A percentile compares a stretch with the other conserved stretches of the same genome.
These are phyloP conservation scores for Fusarium hostae DNA, from an alignment of 2,329 filamentous ascomycete species.

Conservation along the genomic window DNA sequence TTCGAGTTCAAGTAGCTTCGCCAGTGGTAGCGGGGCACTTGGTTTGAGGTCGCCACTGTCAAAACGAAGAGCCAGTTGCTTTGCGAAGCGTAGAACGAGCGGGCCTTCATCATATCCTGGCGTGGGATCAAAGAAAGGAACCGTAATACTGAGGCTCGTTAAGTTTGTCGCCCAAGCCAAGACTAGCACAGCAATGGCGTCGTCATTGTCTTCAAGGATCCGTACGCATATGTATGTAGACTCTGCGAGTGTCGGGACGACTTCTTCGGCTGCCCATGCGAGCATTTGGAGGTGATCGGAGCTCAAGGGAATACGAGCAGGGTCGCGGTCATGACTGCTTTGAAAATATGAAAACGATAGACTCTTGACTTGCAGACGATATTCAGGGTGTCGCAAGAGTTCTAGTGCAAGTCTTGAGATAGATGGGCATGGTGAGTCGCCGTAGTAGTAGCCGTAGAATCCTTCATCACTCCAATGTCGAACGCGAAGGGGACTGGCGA, in stretches of 20 bases:
- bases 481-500: neutral
- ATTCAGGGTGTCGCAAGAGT: neutral
- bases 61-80: neutral
- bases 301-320: neutral
- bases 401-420: neutral
- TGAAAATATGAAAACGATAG: neutral
- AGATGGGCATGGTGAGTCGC: fast-evolving
- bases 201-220: neutral
- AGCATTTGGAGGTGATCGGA: neutral
- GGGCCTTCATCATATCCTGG: neutral
- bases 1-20: neutral
- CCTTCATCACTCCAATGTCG: neutral
- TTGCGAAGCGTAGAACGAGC: neutral
- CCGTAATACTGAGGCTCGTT: neutral
- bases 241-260: neutral
- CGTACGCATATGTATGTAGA: neutral
- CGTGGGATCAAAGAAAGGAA: fast-evolving
- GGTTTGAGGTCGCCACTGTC: fast-evolving
- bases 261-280: neutral
- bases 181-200: neutral
- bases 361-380: neutral
- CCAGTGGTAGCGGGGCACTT: neutral
- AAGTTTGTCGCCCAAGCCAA: neutral
- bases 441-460: neutral
- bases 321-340: fast-evolving